Evolutionary conservation across 305 asterid species (phyloP), one percentile per base, ranked within the genome.

Genomic region (Solanum hybrid): DNA sequence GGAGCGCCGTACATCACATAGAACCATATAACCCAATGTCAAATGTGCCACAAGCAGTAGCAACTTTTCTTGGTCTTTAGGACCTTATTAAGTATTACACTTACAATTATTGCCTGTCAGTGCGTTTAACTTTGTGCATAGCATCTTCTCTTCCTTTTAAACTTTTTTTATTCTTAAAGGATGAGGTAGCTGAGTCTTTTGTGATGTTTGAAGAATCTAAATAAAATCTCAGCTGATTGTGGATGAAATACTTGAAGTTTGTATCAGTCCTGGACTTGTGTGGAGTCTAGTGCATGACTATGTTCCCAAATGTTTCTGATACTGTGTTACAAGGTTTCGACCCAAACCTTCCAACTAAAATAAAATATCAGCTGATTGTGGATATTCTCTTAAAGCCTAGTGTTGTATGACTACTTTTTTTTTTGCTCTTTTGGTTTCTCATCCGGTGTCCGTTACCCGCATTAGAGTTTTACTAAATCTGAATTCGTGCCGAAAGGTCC

Each of bases 151-250:
- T 83, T 85, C 88, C 45, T 32, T 81, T 38, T 39, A 15, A 57
- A 22, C 51, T 20, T 57, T 57, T 61, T 85, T 85, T 22, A 32
- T 85, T 31, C 32, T 84, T 57, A 3, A 51, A 84, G 78, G 88
- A 85, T 85, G 88, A 85, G 78, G 78, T 85, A 85, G 88, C 22
- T 37, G 86, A 85, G n/a, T 33, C 76, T 61, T 51, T 10, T 85
- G 88, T 85, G 78, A 57, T 31, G 45, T 32, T 85, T 85, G 78
- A 57, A 57, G 45, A 85, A 85, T 57, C 77, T 85, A 57, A 84
- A 85, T 85, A 85, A 84, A 61, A 17, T 5, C 2, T 85, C 13
- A 57, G 77, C 68, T 85, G 88, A 57, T 32, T 85, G 77, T 57
- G 51, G 88, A 57, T 85, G 34, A 33, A 33, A 29, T 45, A 31